Evolutionary conservation across 768 basidiomycete species (phyloP), one percentile per base, ranked within the genome.

Genomic region (Amanita exitialis): DNA sequence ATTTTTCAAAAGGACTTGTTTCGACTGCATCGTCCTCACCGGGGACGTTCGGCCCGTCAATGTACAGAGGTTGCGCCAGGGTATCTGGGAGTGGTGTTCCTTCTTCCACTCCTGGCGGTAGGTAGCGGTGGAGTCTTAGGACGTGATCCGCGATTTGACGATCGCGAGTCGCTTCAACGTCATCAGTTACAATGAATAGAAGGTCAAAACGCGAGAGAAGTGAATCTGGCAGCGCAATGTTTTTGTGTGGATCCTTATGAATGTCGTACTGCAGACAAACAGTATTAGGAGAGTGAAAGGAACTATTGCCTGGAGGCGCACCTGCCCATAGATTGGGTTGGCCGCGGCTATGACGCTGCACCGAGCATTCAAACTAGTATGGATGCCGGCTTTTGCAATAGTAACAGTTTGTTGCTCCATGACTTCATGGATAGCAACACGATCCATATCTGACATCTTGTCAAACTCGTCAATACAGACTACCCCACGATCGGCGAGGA

Each of bases 341-440:
- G 96, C 96, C 32, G 96, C 96, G 18, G 96, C 96, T 45, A 99
- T 83, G 42, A 99, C 96, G 58, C 91, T 95, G 65, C 96, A 98
- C 37, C 96, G 80, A 4, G 96, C 96, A 66, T 99, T 99, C 59
- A 99, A 75, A 64, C 88, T 93, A 0, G 96, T 99, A 63, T 98
- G 96, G 57, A 99, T 99, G 52, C 96, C 96, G 10, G 96, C 96
- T 62, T 99, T 99, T 44, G 96, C 96, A 57, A 99, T 99, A 7
- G 96, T 98, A 43, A 99, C 95, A 0, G 96, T 99, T 64, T 99
- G 96, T 66, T 97, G 95, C 64, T 98, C 96, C 96, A 99, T 99
- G 62, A 98, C 96, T 79, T 99, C 96, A 69, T 99, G 96, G 60
- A 99, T 99, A 30, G 96, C 95, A 16, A 98, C 95, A 57, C 96